Evolutionary conservation across 225 moss, liverwort and hornwort genomes (phyloP), one percentile per base, ranked within the genome.

Genomic region (Asterella californica): DNA sequence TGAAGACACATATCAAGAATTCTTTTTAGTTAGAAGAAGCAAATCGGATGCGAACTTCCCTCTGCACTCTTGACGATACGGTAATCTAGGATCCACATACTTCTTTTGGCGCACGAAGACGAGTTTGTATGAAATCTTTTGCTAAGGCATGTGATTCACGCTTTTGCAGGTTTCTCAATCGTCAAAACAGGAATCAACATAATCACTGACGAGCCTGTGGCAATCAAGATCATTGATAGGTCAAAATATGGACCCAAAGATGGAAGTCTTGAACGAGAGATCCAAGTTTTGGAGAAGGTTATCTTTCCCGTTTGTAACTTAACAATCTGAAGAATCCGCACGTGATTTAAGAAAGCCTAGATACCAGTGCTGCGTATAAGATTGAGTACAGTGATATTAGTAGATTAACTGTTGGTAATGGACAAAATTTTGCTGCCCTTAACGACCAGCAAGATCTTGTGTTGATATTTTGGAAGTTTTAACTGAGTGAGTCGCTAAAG

Each of bases 201-300:
- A 37, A 53, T 83, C 29, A 91, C 89, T 12, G 92, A 89, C 60
- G 88, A 93, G 81, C 84, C 86, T 61, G 95, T 95, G 5, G 92
- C 95, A 55, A 85, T 92, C 18, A 95, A 93, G 80, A 88, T 93
- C 78, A 93, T 93, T 69, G 90, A 93, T 78, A 87, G 93, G 79
- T 91, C 87, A 55, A 93, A 93, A 80, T 95, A 93, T 50, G 87
- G 85, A 73, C 88, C 92, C 1, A 90, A 89, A 75, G 90, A 92
- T 76, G 89, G 88, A 53, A 92, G 90, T 82, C 88, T 96, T 79
- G 93, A 96, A 80, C 83, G 90, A 79, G 95, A 96, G 75, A 91
- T 96, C 61, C 81, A 87, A 78, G 91, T 96, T 70, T 77, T 96
- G 70, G 89, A 96, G 46, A 90, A 93, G 93, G 93, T 89, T 61